Evolutionary conservation across 371 early-diverging fungal genomes (phyloP).

Genomic region (Apophysomyces sp.): DNA sequence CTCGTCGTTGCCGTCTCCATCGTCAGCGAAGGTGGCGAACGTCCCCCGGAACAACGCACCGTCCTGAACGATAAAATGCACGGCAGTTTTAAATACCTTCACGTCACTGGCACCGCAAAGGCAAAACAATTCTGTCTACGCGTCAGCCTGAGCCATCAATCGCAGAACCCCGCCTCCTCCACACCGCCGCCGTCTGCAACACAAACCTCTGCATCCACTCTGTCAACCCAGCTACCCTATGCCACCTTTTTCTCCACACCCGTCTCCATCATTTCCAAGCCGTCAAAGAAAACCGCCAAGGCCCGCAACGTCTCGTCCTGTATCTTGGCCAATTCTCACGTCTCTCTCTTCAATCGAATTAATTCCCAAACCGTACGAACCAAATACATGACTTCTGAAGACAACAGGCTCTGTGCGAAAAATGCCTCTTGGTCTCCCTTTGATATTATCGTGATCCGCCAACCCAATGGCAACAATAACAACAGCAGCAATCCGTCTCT

Average conservation of each 20-base stretch:
- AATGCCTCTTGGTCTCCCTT: conserved; percentile 81
- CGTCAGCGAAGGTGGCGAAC: conserved; percentile 47
- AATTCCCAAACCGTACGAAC: conserved; percentile 89
- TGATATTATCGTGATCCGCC: conserved; percentile 61
- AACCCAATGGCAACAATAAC: conserved; percentile 27
- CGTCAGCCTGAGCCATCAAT: conserved; percentile 25
- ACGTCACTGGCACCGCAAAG: conserved; percentile 78
- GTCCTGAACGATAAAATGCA: conserved; percentile 51
- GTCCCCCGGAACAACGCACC: conserved; percentile 54
- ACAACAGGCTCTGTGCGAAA: conserved; percentile 66
- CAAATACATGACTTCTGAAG: conserved; percentile 68
- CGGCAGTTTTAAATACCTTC: conserved; percentile 68
- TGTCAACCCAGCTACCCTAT: conserved; percentile 23
- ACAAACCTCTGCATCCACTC: conserved; percentile 19
- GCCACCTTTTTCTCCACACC: conserved; percentile 70
- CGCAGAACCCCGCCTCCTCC: conserved; percentile 41
- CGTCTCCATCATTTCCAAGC: conserved; percentile 84
- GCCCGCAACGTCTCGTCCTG: conserved; percentile 76
- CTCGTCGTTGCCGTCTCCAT: conserved; percentile 62
- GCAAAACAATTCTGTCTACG: conserved; percentile 77
- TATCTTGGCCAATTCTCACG: conserved; percentile 66
- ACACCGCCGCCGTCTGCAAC: conserved; percentile 61
- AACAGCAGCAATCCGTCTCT: conserved; percentile 2
- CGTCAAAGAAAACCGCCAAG: conserved; percentile 83
- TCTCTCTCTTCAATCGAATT: conserved; percentile 81